Evolutionary conservation across 495 filamentous ascomycete species (phyloP).

Genomic region (Penicillium alfredii): DNA sequence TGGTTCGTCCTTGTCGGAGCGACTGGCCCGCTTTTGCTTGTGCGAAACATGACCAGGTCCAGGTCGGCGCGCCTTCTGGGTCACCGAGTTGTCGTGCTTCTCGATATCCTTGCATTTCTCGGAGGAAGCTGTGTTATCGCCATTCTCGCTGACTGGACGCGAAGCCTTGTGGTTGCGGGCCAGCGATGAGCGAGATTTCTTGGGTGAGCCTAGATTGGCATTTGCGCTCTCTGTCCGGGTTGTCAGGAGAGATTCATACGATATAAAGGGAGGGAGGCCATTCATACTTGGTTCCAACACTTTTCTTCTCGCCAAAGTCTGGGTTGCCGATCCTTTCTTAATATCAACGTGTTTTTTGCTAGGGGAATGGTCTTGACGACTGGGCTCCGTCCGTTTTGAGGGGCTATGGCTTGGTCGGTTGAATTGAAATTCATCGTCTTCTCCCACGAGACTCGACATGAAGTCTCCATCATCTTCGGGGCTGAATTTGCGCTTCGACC

Average conservation of each 20-base stretch:
- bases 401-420: constrained; percentile 21
- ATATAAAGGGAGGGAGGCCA: neutral
- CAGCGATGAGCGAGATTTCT: constrained; percentile 15
- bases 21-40: constrained; percentile 15
- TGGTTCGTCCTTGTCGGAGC: constrained; percentile 10
- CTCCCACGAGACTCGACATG: constrained; percentile 15
- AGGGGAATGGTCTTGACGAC: constrained; percentile 12
- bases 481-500: constrained; percentile 59
- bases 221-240: constrained; percentile 49
- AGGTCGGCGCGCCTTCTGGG: constrained; percentile 8
- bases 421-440: constrained; percentile 49
- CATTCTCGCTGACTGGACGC: constrained; percentile 1
- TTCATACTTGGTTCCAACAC: constrained; percentile 56
- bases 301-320: constrained; percentile 42
- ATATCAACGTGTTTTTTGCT: constrained; percentile 15
- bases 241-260: constrained; percentile 17
- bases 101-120: constrained; percentile 13
- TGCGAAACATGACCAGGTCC: constrained; percentile 2
- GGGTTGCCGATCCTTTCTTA: constrained; percentile 12
- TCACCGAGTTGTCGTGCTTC: constrained; percentile 3
- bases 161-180: constrained; percentile 12
- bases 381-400: constrained; percentile 3
- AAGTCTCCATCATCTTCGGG: constrained; percentile 43
- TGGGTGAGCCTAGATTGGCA: constrained; percentile 30
- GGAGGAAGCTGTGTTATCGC: constrained; percentile 15